Evolutionary conservation across 2,329 filamentous ascomycete species (phyloP), one percentile per base, ranked within the genome.

Genomic region (Domatiomyces globalis): DNA sequence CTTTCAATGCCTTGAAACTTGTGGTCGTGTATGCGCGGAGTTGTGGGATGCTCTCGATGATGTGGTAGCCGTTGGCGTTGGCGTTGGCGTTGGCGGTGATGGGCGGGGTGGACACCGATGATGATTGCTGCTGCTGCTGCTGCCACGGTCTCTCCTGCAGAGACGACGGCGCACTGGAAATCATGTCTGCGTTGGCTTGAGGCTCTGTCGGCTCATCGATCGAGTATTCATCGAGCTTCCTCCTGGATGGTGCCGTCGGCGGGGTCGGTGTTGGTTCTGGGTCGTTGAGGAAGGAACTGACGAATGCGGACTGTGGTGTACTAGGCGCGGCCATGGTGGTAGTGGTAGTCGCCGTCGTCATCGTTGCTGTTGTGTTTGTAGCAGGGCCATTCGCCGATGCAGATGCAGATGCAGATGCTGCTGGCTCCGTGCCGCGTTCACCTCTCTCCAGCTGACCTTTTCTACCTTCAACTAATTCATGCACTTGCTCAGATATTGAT

Each of bases 201-300:
- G 45, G 45, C 25, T 22, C 20, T 18, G 45, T 22, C 17, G 45
- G 22, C 45, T 47, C 45, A 9, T 47, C 29, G 8, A 29, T 29
- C 20, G 19, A 22, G 45, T 18, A 18, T 17, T 25, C 27, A 18
- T 29, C 29, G 3, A 22, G 10, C 45, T 36, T 47, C 45, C 12
- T 27, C 17, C 8, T 17, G 12, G 45, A 27, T 33, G 7, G 20
- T 25, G 20, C 20, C 25, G 15, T 2, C 45, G 20, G 10, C 45
- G 20, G 19, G 2, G 20, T 10, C 5, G 45, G 45, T 12, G 20
- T 3, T 10, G 45, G 45, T 33, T 47, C 45, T 12, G 45, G 45
- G 9, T 47, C 45, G 27, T 47, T 47, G 45, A 47, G 27, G 45
- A 47, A 47, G 27, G 45, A 47, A 22, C 12, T 27, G 20, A 47